Evolutionary conservation across 331 rosid species (phyloP), one percentile per base, ranked within the genome.

Genomic region (Prunus yedoensis): DNA sequence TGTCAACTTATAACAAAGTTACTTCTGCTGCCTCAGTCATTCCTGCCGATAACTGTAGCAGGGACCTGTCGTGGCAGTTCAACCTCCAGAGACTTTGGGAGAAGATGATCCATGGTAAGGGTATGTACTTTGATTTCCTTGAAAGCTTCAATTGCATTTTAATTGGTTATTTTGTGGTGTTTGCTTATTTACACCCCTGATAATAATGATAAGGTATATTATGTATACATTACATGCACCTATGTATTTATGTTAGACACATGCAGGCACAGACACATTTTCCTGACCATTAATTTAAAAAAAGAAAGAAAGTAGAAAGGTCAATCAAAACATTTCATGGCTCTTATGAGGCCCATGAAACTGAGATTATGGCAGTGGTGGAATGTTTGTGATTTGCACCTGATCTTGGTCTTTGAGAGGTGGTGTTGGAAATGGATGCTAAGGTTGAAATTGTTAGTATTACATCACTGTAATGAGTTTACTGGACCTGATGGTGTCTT

Each of bases 21-120:
- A 74, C 88, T 77, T 91, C 94, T 1, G 89, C 85, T 38, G 81
- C 84, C 70, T 87, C 90, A 11, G 67, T 38, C 43, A 83, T 83
- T 77, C 82, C 88, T 60, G 80, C 85, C 10, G 81, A 87, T 80
- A 72, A 49, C 35, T 27, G 8, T 58, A 74, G 82, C 62, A 74
- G 79, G 54, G 92, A 91, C 71, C 78, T 91, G 71, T 84, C 94
- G 5, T 91, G 94, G 96, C 94, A 89, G 76, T 69, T 81, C 54
- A 70, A 80, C 70, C 84, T 91, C 32, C 92, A 91, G 70, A 84
- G 79, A 80, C 69, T 84, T 23, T 91, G 96, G 96, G 94, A 91
- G 89, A 91, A 87, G 83, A 77, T 82, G 74, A 69, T 77, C 21
- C 88, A 70, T 15, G 87, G 85, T 45, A 87, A 81, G 71, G 93